These are phyloP conservation scores for Vigna trinervia DNA, from an alignment of 306 rosid species.

Conservation along the genomic window DNA sequence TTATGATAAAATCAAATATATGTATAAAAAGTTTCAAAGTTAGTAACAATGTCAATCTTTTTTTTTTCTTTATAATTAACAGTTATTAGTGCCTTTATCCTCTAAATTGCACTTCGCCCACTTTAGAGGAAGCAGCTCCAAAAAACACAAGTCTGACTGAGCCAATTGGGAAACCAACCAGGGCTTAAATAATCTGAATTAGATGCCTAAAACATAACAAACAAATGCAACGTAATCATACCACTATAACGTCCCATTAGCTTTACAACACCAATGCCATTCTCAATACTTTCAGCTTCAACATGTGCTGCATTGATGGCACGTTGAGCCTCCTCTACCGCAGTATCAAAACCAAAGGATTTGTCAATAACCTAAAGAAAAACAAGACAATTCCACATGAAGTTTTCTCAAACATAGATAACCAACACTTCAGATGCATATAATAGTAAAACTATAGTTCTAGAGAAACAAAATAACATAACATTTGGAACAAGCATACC, in stretches of 20 bases:
- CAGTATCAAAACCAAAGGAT: slow-evolving; percentile 94
- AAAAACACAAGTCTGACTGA: slow-evolving; percentile 8
- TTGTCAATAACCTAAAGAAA: slow-evolving; percentile 78
- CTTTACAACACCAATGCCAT: slow-evolving; percentile 92
- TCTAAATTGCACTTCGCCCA: background rate
- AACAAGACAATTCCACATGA: slow-evolving; percentile 2
- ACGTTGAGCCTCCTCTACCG: slow-evolving; percentile 98
- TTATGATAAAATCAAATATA: slow-evolving; percentile 7
- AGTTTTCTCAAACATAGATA: slow-evolving; percentile 40
- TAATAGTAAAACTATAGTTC: slow-evolving; percentile 30
- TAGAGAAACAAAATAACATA: slow-evolving; percentile 4
- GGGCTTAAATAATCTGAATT: slow-evolving; percentile 15
- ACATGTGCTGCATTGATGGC: slow-evolving; percentile 96
- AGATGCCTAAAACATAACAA: slow-evolving; percentile 36
- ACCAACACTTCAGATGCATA: slow-evolving; percentile 48
- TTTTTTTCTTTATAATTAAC: background rate
- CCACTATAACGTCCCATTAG: slow-evolving; percentile 93
- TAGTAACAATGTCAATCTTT: background rate
- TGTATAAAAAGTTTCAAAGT: background rate
- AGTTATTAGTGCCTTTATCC: slow-evolving; percentile 2
- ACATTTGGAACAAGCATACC: slow-evolving; percentile 53
- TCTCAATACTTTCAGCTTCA: slow-evolving; percentile 83
- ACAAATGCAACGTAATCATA: slow-evolving; percentile 51
- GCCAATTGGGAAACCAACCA: background rate
- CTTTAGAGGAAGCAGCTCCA: background rate